phyloP scores from a whole-genome alignment of 2,329 filamentous ascomycete genomes.

The Colletotrichum kahawae region DNA sequence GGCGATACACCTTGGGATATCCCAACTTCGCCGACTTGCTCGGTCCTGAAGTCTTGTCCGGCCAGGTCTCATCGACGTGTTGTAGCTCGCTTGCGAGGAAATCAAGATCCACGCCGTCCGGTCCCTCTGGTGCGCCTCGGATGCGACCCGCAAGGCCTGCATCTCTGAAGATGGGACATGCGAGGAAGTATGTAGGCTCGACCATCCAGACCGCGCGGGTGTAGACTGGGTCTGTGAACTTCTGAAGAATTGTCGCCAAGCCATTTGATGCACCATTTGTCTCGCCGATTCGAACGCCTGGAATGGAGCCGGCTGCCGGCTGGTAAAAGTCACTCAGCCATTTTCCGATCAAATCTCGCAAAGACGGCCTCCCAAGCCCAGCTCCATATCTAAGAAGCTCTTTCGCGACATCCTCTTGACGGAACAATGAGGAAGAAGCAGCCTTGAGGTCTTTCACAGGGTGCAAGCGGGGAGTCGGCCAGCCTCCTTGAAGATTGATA shows the following conservation, averaged over 20 bases:
- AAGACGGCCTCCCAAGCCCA: background rate
- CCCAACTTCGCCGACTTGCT: background rate
- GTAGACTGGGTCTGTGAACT: conserved; percentile 78
- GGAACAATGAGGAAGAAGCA: background rate
- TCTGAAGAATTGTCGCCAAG: conserved; percentile 76
- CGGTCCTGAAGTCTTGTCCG: background rate
- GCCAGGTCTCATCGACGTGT: background rate
- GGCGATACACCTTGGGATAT: conserved; percentile 79
- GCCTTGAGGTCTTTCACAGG: background rate
- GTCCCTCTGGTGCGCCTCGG: conserved; percentile 76
- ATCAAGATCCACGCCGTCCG: conserved; percentile 74
- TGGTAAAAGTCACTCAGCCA: conserved; percentile 73
- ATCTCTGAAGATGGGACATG: conserved; percentile 64
- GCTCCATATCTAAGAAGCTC: background rate
- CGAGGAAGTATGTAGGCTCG: conserved; percentile 81
- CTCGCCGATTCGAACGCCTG: conserved; percentile 72
- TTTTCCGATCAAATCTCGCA: conserved; percentile 51
- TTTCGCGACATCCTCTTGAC: background rate
- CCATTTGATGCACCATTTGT: conserved; percentile 87
- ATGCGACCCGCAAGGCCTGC: conserved; percentile 49
- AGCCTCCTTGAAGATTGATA: background rate
- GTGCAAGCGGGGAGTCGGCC: background rate
- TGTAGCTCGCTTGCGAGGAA: conserved; percentile 55
- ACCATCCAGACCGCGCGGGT: conserved; percentile 82
- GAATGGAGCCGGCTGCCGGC: conserved; percentile 23